These are phyloP conservation scores for Russula olivacea DNA, from an alignment of 768 basidiomycete species.

Conservation along the genomic window DNA sequence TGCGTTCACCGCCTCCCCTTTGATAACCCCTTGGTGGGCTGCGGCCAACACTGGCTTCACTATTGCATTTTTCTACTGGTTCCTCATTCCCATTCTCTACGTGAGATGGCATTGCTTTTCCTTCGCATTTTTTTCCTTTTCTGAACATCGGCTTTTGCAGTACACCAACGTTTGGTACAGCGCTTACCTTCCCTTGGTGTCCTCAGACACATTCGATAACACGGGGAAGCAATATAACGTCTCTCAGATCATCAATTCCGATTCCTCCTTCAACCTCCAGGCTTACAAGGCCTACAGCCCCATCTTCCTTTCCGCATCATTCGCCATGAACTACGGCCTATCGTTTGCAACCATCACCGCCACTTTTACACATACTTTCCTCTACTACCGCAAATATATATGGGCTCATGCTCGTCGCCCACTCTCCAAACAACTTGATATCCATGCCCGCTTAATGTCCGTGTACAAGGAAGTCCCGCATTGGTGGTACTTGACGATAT, in stretches of 20 bases:
- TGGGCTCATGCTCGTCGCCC: slow-evolving; percentile 63
- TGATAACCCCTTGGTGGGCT: slow-evolving; percentile 80
- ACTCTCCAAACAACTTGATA: slow-evolving; percentile 73
- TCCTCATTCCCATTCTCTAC: slow-evolving; percentile 57
- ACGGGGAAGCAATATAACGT: slow-evolving; percentile 54
- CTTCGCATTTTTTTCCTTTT: not conserved
- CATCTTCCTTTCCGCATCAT: slow-evolving; percentile 58
- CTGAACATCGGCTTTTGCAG: slow-evolving; percentile 19
- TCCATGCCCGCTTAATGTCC: slow-evolving; percentile 79
- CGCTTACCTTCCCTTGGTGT: slow-evolving; percentile 44
- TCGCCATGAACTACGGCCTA: slow-evolving; percentile 73
- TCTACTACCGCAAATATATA: slow-evolving; percentile 77
- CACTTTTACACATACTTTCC: slow-evolving; percentile 60
- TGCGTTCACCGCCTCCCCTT: slow-evolving; percentile 56
- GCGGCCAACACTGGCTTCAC: slow-evolving; percentile 60
- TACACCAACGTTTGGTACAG: slow-evolving; percentile 30
- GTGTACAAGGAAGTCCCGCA: slow-evolving; percentile 71
- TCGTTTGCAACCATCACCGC: slow-evolving; percentile 78
- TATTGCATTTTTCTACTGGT: slow-evolving; percentile 65
- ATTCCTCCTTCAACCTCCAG: slow-evolving; percentile 49
- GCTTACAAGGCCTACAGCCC: slow-evolving; percentile 56
- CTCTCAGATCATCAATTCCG: slow-evolving; percentile 46
- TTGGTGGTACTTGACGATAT: slow-evolving; percentile 77
- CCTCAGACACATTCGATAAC: slow-evolving; percentile 62
- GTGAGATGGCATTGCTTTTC: slow-evolving; percentile 6